Evolutionary conservation across 768 basidiomycete genomes (phyloP), one percentile per base, ranked within the genome.

Genomic region (Tulasnella sp.): DNA sequence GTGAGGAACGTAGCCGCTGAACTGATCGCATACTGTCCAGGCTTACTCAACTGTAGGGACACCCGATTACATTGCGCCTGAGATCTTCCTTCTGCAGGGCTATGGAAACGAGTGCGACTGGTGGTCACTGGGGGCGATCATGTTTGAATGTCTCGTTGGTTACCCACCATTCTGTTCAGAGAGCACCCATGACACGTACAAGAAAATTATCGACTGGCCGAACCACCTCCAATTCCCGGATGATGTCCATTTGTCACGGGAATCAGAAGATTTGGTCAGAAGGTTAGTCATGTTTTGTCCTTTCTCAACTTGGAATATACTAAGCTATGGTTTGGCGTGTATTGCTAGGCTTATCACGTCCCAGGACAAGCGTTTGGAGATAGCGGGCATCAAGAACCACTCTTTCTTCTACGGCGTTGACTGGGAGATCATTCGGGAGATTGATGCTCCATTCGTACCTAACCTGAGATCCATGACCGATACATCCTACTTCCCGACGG

Each of bases 61-160:
- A 24, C 93, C 92, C 2, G 94, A 97, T 70, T 80, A 96, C 71
- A 96, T 97, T 65, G 92, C 94, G 2, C 92, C 93, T 0, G 93
- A 98, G 70, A 96, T 97, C 67, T 98, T 98, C 77, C 71, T 86
- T 61, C 91, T 93, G 69, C 85, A 89, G 68, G 96, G 96, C n/a
- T 98, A 98, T 69, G 92, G 90, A 22, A 90, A 93, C 66, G 93
- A 94, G 71, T 97, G 93, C 67, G 96, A 99, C 71, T 98, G 93
- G 92, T 99, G 96, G 96, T 96, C 93, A 7, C 78, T 98, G 27
- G 96, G 96, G 3, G 90, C 92, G 17, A 97, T 98, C 75, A 93
- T 91, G 87, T 99, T 96, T 70, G 94, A 98, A 72, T 96, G 87
- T 71, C 74, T 98, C 22, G 90, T 98, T 64, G 96, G 96, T 57